These are phyloP conservation scores for Rhodotorula toruloides DNA, from an alignment of 768 basidiomycete genomes.

Conservation along the genomic window DNA sequence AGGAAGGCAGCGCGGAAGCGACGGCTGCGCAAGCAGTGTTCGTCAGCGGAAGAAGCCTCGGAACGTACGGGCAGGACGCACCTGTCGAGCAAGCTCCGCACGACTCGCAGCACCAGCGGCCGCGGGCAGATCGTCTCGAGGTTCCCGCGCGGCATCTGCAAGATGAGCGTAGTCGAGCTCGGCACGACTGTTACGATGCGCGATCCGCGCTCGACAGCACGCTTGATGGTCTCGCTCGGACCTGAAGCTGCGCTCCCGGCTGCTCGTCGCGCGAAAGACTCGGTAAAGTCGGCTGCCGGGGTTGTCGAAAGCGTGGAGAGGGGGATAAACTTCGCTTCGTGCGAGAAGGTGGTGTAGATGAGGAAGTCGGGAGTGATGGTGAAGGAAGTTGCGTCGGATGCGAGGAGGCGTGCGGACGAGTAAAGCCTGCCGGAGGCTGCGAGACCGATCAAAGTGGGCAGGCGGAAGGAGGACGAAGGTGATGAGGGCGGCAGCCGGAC, in stretches of 20 bases:
- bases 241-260: constrained; percentile 43
- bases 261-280: constrained; percentile 24
- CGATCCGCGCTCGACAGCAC: constrained; percentile 83
- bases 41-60: background rate
- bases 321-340: constrained; percentile 72
- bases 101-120: constrained; percentile 79
- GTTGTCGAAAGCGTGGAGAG: constrained; percentile 46
- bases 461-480: background rate
- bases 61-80: constrained; percentile 48
- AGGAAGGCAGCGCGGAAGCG: constrained; percentile 81
- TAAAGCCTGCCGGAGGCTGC: constrained; percentile 63
- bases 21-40: constrained; percentile 51
- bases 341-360: constrained; percentile 75
- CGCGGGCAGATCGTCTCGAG: constrained; percentile 91
- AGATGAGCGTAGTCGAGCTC: constrained; percentile 76
- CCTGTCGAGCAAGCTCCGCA: constrained; percentile 69
- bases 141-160: constrained; percentile 98
- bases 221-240: constrained; percentile 55
- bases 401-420: constrained; percentile 49
- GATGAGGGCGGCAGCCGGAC: constrained; percentile 30
- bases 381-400: constrained; percentile 59
- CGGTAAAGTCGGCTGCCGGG: constrained; percentile 38
- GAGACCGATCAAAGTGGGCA: constrained; percentile 59
- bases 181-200: constrained; percentile 82
- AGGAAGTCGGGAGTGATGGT: constrained; percentile 64